Base-by-base conservation (phyloP, 495 filamentous ascomycete genomes). In the Umbilicaria muhlenbergii region DNA sequence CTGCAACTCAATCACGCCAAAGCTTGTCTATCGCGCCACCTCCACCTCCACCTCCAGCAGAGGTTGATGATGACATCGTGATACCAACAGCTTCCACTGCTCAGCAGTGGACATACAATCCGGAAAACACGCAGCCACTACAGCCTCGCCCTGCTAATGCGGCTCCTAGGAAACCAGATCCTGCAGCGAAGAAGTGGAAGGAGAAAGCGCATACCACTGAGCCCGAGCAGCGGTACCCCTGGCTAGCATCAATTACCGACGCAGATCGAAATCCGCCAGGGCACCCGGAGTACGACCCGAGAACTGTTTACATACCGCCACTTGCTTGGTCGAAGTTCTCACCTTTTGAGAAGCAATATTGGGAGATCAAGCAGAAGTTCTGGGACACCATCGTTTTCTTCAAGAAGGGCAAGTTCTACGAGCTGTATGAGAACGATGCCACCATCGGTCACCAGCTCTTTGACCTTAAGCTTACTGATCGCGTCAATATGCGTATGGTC, bases 331-430 rank as follows among this genome's bases (percentile, higher is more conserved):
- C 59, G 0, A 74, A 80, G 3, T 94, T 99, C 57, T 86, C 86
- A 0, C 72, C 89, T 0, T 99, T 99, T 47, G 91, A 99, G 64
- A 91, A 86, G 59, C 91, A 99, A 52, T 99, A 96, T 61, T 99
- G 91, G 91, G 88, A 94, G 54, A 96, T 99, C 60, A 99, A 99
- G 68, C 83, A 86, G 61, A 94, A 94, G 41, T 84, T 89, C 50
- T 94, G 83, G 83, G 86, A 94, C 47, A 96, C 87, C 0, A 80
- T 99, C 16, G 91, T 99, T 12, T 99, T 99, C 65, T 99, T 99
- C 71, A 96, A 94, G 63, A 99, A 99, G 65, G 91, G 91, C 46
- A 99, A 99, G 58, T 99, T 99, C 63, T 99, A 94, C 59, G 91
- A 99, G 57, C 71, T 99, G 0, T 99, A 95, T 57, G 92, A 99